Evolutionary conservation across 805 yeast species (phyloP), one percentile per base, ranked within the genome.

Genomic region (Sugiyamaella boreocaroliniensis): DNA sequence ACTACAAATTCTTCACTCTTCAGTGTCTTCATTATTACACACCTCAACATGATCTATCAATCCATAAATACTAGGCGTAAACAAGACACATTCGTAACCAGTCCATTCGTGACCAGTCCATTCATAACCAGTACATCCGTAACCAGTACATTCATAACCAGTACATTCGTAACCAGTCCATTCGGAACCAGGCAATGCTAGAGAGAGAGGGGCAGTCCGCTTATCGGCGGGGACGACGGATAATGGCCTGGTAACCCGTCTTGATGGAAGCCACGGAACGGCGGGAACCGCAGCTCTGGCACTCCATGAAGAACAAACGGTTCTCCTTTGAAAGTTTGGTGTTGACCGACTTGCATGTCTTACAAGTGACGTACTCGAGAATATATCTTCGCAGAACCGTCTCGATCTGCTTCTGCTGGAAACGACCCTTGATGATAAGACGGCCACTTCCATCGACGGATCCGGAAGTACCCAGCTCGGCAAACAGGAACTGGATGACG

Each of bases 401-500:
- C 75, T 93, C 99, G 79, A 93, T 84, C 73, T 90, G 97, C 74
- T 92, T 93, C 63, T 96, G 96, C 76, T 86, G 95, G 79, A 89
- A 93, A 72, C 95, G 87, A 77, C 99, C 99, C 78, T 89, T 93
- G 71, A 93, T 92, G 58, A 93, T 89, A 70, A 93, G 81, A 73
- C 99, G 85, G 77, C 89, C 88, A 72, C 88, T 92, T 71, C 98
- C 99, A 74, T 93, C 99, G 56, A 93, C 92, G 52, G 97, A 90
- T 68, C 99, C 99, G 1, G 98, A 89, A 18, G 99, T 93, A 83
- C 99, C 99, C 80, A 93, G 79, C 76, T 93, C 99, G 1, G 98
- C 97, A 74, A 93, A 93, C 72, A 93, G 74, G 73, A 86, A 93
- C 76, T 89, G 97, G 71, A 93, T 93, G 60, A 93, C 83, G 74